Percentiles rank a stretch among this genome's conserved stretches.
Conservation (phyloP, 805 yeast genomes). For the Pachysolen tannophilus region DNA sequence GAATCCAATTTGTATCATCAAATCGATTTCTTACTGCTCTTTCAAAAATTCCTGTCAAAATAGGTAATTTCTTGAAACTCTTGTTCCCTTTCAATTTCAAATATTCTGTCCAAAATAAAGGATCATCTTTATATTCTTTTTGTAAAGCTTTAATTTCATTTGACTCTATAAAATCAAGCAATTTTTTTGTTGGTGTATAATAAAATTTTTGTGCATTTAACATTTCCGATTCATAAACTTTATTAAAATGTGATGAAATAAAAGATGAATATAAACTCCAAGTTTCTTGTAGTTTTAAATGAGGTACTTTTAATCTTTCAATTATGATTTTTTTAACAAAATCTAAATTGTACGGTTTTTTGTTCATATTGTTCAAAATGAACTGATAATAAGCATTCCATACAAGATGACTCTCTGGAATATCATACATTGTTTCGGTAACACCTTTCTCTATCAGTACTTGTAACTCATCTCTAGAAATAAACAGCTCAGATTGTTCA, state of each 20-base stretch:
- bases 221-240: slow-evolving; percentile 29
- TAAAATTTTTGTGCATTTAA: slow-evolving; percentile 25
- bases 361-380: too few relatives aligned
- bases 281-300: slow-evolving; percentile 30
- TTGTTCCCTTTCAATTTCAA: slow-evolving; percentile 21
- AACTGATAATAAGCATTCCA: slow-evolving; percentile 16
- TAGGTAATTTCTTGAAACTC: slow-evolving; percentile 2
- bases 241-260: slow-evolving; percentile 22
- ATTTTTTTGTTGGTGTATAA: slow-evolving; percentile 22
- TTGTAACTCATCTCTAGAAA: neutral
- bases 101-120: slow-evolving; percentile 25
- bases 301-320: slow-evolving; percentile 31
- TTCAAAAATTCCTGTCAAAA: slow-evolving; percentile 21
- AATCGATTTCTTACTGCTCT: slow-evolving; percentile 17
- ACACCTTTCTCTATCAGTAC: slow-evolving; percentile 16
- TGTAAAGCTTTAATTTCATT: slow-evolving; percentile 1
- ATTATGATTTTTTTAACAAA: slow-evolving; percentile 17
- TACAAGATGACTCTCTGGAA: slow-evolving; percentile 13
- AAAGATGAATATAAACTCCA: slow-evolving; percentile 31
- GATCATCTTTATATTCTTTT: slow-evolving; percentile 4
- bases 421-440: slow-evolving; percentile 21
- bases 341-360: slow-evolving; percentile 9
- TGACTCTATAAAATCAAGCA: slow-evolving; percentile 23
- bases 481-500: too few relatives aligned
- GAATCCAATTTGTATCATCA: slow-evolving; percentile 13